Conservation (phyloP, 2,329 filamentous ascomycete species). For the Talaromyces sp. region DNA sequence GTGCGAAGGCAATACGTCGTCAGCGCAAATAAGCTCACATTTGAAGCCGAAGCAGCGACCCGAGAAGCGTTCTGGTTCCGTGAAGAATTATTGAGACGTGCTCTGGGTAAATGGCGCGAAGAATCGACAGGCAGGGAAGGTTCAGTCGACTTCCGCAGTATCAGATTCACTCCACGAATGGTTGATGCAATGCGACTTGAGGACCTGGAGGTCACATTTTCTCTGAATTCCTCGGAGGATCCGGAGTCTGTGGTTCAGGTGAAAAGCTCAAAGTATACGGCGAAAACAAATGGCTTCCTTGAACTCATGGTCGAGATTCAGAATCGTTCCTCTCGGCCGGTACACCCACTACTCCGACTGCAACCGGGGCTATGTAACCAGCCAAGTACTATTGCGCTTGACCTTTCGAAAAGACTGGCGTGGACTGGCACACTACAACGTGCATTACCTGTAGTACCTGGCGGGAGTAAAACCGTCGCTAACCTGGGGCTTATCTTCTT, state of each 20-base stretch:
- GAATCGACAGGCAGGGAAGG: slow-evolving; percentile 58
- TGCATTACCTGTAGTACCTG: slow-evolving; percentile 60
- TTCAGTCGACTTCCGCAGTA: slow-evolving; percentile 68
- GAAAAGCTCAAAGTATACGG: slow-evolving; percentile 46
- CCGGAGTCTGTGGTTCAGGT: slow-evolving; percentile 34
- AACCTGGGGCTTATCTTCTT: slow-evolving; percentile 69
- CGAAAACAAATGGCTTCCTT: slow-evolving; percentile 61
- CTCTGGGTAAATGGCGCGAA: slow-evolving; percentile 70
- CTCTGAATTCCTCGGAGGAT: slow-evolving; percentile 27
- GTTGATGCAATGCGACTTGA: slow-evolving; percentile 78
- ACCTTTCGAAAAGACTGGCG: slow-evolving; percentile 74
- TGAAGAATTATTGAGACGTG: slow-evolving; percentile 68
- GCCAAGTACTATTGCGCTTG: slow-evolving; percentile 67
- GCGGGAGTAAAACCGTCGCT: slow-evolving; percentile 58
- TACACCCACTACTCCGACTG: slow-evolving; percentile 70
- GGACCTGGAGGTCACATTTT: slow-evolving; percentile 65
- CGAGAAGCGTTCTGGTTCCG: slow-evolving; percentile 91
- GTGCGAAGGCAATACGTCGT: slow-evolving; percentile 92
- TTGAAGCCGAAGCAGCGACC: slow-evolving; percentile 71
- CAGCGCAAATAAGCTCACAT: slow-evolving; percentile 71
- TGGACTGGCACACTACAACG: slow-evolving; percentile 84
- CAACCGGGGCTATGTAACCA: slow-evolving; percentile 74
- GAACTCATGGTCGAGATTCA: slow-evolving; percentile 66
- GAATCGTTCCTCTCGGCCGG: slow-evolving; percentile 66
- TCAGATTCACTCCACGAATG: slow-evolving; percentile 72